phyloP scores from a whole-genome alignment of 2,329 filamentous ascomycete species.

The Fonsecaea nubica region DNA sequence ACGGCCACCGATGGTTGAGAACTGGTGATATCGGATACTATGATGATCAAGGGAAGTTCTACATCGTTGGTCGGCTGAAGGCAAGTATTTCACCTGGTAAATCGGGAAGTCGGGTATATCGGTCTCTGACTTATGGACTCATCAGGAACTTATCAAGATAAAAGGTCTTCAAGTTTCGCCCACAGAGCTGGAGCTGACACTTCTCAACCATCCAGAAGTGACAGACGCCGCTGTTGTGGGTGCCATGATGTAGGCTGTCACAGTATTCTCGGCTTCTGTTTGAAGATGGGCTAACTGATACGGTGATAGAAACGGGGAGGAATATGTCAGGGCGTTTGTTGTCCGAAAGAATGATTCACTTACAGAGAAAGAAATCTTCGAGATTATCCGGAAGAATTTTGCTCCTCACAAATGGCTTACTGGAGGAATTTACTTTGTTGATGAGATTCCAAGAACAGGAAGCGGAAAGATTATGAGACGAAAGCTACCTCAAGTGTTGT shows the following conservation, averaged over 20 bases:
- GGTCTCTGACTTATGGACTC: background rate
- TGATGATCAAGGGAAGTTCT: conserved; percentile 68
- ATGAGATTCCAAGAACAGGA: conserved; percentile 54
- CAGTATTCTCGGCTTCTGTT: background rate
- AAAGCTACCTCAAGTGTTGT: conserved; percentile 2
- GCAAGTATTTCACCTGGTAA: background rate
- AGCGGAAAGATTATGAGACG: conserved; percentile 49
- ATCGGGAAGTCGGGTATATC: background rate
- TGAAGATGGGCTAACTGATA: background rate
- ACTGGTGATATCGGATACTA: conserved; percentile 42
- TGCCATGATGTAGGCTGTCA: conserved; percentile 36
- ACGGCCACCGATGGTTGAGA: conserved; percentile 57
- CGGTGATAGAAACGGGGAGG: conserved; percentile 2
- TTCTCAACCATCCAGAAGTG: conserved; percentile 51
- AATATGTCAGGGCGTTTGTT: conserved; percentile 27
- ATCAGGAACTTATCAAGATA: conserved; percentile 59
- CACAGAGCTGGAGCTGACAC: conserved; percentile 62
- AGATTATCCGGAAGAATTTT: conserved; percentile 53
- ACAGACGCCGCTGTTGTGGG: conserved; percentile 65
- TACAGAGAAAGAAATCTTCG: conserved; percentile 45
- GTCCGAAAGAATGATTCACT: conserved; percentile 45
- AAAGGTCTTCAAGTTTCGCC: conserved; percentile 70
- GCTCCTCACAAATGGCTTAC: conserved; percentile 54
- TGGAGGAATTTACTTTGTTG: conserved; percentile 54
- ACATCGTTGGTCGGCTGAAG: conserved; percentile 76